Conservation (phyloP, 441 rosid genomes). For the Populus trichocarpa region DNA sequence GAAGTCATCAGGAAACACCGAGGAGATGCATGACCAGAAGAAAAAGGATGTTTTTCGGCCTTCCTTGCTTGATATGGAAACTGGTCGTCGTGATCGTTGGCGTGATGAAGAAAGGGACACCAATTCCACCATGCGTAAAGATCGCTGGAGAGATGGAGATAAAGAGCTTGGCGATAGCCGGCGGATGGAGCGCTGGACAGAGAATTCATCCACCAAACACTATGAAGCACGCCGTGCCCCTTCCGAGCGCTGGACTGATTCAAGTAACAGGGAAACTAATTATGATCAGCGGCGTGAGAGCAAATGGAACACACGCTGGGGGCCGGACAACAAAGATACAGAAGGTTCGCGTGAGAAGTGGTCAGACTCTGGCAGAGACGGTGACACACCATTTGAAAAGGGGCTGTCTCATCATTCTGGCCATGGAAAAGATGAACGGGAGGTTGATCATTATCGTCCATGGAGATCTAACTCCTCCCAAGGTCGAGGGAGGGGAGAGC, state of each 20-base stretch:
- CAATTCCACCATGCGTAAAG: slow-evolving; percentile 61
- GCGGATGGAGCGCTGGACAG: slow-evolving; percentile 71
- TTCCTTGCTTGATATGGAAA: slow-evolving; percentile 79
- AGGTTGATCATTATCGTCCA: slow-evolving; percentile 73
- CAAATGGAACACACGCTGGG: slow-evolving; percentile 99
- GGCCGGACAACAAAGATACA: slow-evolving; percentile 73
- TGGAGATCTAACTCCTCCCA: slow-evolving; percentile 80
- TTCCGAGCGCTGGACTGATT: slow-evolving; percentile 79
- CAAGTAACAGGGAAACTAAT: slow-evolving; percentile 63
- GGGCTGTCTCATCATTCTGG: neutral
- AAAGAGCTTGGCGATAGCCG: slow-evolving; percentile 69
- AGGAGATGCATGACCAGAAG: slow-evolving; percentile 68
- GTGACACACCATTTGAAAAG: slow-evolving; percentile 37
- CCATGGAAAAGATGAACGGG: slow-evolving; percentile 59
- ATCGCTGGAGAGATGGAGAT: slow-evolving; percentile 86
- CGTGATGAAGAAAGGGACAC: slow-evolving; percentile 98
- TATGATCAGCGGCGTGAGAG: slow-evolving; percentile 89
- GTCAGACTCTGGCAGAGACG: slow-evolving; percentile 69
- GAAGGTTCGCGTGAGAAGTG: slow-evolving; percentile 59
- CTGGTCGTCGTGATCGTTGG: slow-evolving; percentile 90
- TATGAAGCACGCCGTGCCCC: slow-evolving; percentile 76
- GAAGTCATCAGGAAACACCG: slow-evolving; percentile 55
- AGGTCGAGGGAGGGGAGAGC: slow-evolving; percentile 79
- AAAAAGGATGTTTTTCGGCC: slow-evolving; percentile 89
- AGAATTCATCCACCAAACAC: slow-evolving; percentile 55